phyloP scores from a whole-genome alignment of 164 flowering plant species.

The Berberis thunbergii region DNA sequence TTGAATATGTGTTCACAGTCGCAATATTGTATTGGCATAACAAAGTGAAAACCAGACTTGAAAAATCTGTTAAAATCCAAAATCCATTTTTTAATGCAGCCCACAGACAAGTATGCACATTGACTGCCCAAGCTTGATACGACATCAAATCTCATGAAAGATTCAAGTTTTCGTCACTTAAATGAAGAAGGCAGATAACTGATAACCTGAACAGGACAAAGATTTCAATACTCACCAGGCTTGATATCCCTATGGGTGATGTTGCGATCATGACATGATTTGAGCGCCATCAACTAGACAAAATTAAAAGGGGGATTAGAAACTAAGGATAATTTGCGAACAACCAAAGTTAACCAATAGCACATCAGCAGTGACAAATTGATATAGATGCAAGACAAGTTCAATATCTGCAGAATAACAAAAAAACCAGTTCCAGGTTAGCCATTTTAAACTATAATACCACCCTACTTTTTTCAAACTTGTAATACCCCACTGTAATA shows the following conservation, averaged over 20 bases:
- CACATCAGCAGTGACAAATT: too few species aligned
- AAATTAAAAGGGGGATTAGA: background rate
- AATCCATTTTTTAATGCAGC: background rate
- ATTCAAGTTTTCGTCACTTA: too few species aligned
- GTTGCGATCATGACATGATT: slow-evolving; percentile 95
- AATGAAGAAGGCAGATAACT: background rate
- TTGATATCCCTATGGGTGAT: slow-evolving; percentile 96
- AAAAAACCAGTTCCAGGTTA: too few species aligned
- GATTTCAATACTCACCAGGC: slow-evolving; percentile 66
- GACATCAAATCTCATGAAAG: too few species aligned
- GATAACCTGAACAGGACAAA: background rate
- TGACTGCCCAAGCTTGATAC: too few species aligned
- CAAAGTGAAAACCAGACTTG: background rate
- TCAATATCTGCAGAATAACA: too few species aligned
- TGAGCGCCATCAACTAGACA: slow-evolving; percentile 72
- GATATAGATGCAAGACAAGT: too few species aligned
- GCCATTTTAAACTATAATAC: too few species aligned
- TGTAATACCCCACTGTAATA: too few species aligned
- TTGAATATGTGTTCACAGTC: too few species aligned
- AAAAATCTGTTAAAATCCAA: background rate
- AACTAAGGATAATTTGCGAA: background rate
- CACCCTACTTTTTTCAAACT: too few species aligned
- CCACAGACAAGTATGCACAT: background rate
- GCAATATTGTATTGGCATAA: background rate
- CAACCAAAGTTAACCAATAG: background rate